Evolutionary conservation across 1,284 basidiomycete species (phyloP).

Genomic region (Tranzscheliella williamsii): DNA sequence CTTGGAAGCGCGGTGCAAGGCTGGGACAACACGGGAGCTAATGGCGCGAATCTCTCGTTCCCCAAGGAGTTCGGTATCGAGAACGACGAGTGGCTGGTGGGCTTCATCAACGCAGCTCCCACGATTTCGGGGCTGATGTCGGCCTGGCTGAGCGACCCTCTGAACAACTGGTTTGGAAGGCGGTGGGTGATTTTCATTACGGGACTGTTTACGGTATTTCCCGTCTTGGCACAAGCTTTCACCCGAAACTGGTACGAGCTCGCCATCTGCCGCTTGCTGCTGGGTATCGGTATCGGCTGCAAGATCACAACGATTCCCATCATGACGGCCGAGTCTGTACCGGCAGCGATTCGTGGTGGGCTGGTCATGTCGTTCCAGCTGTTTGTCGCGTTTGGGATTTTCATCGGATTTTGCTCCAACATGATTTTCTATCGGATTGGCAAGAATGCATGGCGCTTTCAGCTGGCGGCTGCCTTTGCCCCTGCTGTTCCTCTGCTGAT

Average conservation of each 20-base stretch:
- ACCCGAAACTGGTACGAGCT: slow-evolving; percentile 75
- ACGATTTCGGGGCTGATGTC: slow-evolving; percentile 65
- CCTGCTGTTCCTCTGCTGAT: slow-evolving; percentile 67
- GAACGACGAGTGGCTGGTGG: slow-evolving; percentile 71
- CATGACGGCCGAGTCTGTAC: slow-evolving; percentile 64
- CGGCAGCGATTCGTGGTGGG: slow-evolving; percentile 73
- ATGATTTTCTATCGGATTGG: slow-evolving; percentile 33
- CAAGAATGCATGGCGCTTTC: slow-evolving; percentile 46
- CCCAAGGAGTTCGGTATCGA: slow-evolving; percentile 70
- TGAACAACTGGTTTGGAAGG: slow-evolving; percentile 72
- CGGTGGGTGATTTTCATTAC: slow-evolving; percentile 74
- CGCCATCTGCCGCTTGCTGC: slow-evolving; percentile 70
- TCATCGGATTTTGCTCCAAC: slow-evolving; percentile 63
- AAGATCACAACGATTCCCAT: slow-evolving; percentile 67
- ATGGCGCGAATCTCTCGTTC: slow-evolving; percentile 66
- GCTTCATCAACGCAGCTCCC: slow-evolving; percentile 75
- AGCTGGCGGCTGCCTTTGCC: slow-evolving; percentile 60
- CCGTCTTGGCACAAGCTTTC: slow-evolving; percentile 72
- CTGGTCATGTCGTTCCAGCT: slow-evolving; percentile 75
- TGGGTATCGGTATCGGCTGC: slow-evolving; percentile 74
- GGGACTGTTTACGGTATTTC: slow-evolving; percentile 68
- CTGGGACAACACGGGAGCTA: slow-evolving; percentile 73
- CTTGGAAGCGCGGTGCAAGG: slow-evolving; percentile 74
- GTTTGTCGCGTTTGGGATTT: slow-evolving; percentile 77
- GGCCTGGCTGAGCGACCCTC: slow-evolving; percentile 73